phyloP scores from a whole-genome alignment of 345 rosid genomes.

The Tarenaya hassleriana region DNA sequence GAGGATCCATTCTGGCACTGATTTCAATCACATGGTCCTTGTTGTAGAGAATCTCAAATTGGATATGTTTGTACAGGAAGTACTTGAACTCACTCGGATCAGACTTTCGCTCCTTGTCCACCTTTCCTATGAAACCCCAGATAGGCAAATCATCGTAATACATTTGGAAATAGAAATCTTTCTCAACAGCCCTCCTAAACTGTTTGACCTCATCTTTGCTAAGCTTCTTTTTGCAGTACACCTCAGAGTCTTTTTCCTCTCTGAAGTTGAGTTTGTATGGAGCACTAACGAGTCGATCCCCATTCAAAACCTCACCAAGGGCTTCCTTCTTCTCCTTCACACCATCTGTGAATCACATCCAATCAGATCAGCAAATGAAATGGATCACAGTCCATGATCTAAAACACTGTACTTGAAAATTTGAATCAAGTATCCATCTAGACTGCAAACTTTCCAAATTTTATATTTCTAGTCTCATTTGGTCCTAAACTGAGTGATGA shows the following conservation, averaged over 20 bases:
- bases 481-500: no score
- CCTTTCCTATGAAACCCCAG: conserved; percentile 71
- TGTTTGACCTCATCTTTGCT: conserved; percentile 48
- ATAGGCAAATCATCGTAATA: conserved; percentile 69
- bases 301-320: conserved; percentile 82
- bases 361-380: no score
- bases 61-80: conserved; percentile 56
- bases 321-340: conserved; percentile 84
- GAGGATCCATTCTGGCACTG: conserved; percentile 47
- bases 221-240: conserved; percentile 58
- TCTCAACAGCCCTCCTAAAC: conserved; percentile 56
- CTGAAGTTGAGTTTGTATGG: conserved; percentile 71
- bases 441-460: no score
- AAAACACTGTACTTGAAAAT: no score
- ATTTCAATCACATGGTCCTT: conserved; percentile 65
- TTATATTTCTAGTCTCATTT: no score
- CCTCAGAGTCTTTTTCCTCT: conserved; percentile 58
- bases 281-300: conserved; percentile 84
- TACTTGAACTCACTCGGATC: conserved; percentile 47
- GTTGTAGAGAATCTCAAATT: conserved; percentile 54
- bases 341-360: conserved; percentile 32
- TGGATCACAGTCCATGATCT: no score
- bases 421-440: no score
- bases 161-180: conserved; percentile 83
- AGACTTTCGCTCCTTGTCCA: conserved; percentile 50